Evolutionary conservation across 257 asterid species (phyloP), one percentile per base, ranked within the genome.

Genomic region (Nicotiana attenuata): DNA sequence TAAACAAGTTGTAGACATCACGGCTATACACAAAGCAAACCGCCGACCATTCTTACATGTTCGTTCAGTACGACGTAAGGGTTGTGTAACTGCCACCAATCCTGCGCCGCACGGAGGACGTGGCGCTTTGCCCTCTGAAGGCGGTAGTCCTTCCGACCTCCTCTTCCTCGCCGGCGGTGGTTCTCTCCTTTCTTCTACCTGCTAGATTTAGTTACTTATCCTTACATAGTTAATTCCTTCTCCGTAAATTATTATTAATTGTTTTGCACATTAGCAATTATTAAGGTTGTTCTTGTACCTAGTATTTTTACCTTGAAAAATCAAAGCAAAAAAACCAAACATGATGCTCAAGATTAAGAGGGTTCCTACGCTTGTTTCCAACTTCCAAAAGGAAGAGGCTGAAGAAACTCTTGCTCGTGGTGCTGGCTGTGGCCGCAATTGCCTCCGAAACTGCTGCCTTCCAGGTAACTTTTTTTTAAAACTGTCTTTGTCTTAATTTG

Each of bases 101-200:
- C 97, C 97, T 90, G 90, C 95, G 91, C 96, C 97, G 90, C 97
- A 96, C 98, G 98, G 99, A 78, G 99, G 99, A 85, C 98, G 98
- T 75, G 99, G 99, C 26, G 99, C 99, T 15, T 86, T 91, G 83
- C 98, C 98, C 20, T 92, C 99, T 38, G 98, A 92, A 92, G 99
- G 99, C 89, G 99, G 99, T 76, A 88, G 91, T 81, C 99, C 98
- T 65, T 96, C 99, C 85, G 98, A 94, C 90, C 98, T 96, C 87
- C 98, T 92, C 83, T 96, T 96, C 91, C 97, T 96, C 31, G 98
- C 99, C 85, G 98, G 98, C 90, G 99, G 99, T 81, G 99, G 99
- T 84, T 67, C 29, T 67, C 59, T 55, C 35, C 13, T 19, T 56
- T 7, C 50, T 71, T 76, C 45, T 55, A 41, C 29, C 65, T 26